Evolutionary conservation across 306 rosid genomes (phyloP), one percentile per base, ranked within the genome.

Genomic region (Canavalia ensiformis): DNA sequence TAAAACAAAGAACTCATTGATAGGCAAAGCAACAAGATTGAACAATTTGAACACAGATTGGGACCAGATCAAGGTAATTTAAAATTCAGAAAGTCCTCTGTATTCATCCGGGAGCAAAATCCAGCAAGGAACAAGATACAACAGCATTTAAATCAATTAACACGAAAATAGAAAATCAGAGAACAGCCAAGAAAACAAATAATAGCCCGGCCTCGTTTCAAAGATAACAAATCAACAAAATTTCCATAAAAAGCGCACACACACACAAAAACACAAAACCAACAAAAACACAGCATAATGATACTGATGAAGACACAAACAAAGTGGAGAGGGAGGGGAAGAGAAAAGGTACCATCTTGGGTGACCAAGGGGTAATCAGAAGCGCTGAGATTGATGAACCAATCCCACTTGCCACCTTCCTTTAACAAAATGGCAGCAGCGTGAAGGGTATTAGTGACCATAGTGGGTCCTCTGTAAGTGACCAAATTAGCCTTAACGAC

Each of bases 331-430:
- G 59, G 47, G 59, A 28, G 28, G 0, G 65, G 18, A 13, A 1
- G n/a, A 0, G 0, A 34, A 30, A 1, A 34, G 9, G 11, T 80
- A 87, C 90, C 90, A 58, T 87, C 90, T 78, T 87, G 90, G 4
- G 90, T 87, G 5, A 87, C 59, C 81, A 87, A 54, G 4, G 90
- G 90, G 60, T 84, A 87, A 84, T 87, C 90, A 8, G 90, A 87
- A n/a, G 90, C 88, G 7, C 90, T 87, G 6, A 87, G 81, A 73
- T 87, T 87, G 67, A 87, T 74, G 68, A 87, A 87, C 90, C 90
- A 87, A 75, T 87, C 90, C 90, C 90, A 87, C 1, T 68, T 52
- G 0, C 83, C 88, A 75, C 72, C 88, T 64, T 87, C 81, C 76
- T 63, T 75, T 4, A 87, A 44, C 88, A 87, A 84, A 84, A 87